Evolutionary conservation across 352 stramenopile genomes (phyloP), one percentile per base, ranked within the genome.

Genomic region (Pythium rhizo-oryzae): DNA sequence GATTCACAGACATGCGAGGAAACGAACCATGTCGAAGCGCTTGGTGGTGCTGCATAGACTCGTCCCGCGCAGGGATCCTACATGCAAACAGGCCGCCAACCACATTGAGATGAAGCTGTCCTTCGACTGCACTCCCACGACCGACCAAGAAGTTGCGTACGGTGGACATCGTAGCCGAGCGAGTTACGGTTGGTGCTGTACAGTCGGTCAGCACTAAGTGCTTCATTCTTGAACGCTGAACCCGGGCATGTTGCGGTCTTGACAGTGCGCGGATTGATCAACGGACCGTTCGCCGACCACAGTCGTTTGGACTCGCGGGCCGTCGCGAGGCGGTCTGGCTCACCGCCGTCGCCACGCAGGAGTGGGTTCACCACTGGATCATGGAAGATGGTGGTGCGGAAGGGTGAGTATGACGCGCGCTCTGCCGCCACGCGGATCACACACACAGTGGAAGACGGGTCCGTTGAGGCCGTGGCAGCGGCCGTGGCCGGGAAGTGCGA

Each of bases 31-130:
- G 8, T 72, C 59, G 58, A 91, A 93, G 16, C 84, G 80, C 58
- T 86, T 87, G 25, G 78, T 83, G 11, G 76, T 81, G 65, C 81
- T 91, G 53, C 82, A 90, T 9, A 93, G 66, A 69, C 84, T 93
- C 13, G 82, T 82, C 21, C 80, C 82, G 59, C 82, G 71, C n/a
- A 93, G 66, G 16, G 82, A 91, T 8, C 71, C 84, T 91, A 18
- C 0, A 11, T n/a, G n/a, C n/a, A n/a, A n/a, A n/a, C n/a, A n/a
- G n/a, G n/a, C n/a, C n/a, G n/a, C n/a, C n/a, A n/a, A n/a, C n/a
- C n/a, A n/a, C n/a, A n/a, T n/a, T n/a, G n/a, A n/a, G n/a, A n/a
- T n/a, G n/a, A n/a, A n/a, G n/a, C n/a, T n/a, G n/a, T n/a, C n/a
- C n/a, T n/a, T n/a, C n/a, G n/a, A n/a, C n/a, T n/a, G n/a, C n/a